A percentile compares a stretch with the other conserved stretches of the same genome.
These are phyloP conservation scores for Candida glucosophila DNA, from an alignment of 1,139 yeast genomes.

Conservation along the genomic window DNA sequence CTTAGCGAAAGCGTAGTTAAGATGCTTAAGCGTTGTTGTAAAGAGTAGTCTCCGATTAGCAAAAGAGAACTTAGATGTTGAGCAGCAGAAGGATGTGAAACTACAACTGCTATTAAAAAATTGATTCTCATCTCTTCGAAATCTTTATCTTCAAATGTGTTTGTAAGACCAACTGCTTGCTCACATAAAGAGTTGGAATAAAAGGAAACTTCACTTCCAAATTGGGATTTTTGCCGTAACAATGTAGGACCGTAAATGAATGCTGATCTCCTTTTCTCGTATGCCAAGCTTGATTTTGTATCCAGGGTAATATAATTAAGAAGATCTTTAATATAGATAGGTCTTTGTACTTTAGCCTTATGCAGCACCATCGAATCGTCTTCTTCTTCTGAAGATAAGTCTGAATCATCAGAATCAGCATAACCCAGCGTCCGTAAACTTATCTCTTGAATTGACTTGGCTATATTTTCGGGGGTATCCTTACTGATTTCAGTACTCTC, in stretches of 20 bases:
- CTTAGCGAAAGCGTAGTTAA: slow-evolving; percentile 49
- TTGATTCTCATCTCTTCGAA: slow-evolving; percentile 45
- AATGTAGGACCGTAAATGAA: slow-evolving; percentile 46
- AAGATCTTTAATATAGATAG: slow-evolving; percentile 58
- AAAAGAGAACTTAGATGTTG: slow-evolving; percentile 33
- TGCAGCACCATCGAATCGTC: slow-evolving; percentile 42
- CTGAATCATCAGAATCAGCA: slow-evolving; percentile 11
- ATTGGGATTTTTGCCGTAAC: slow-evolving; percentile 41
- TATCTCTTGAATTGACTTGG: background rate
- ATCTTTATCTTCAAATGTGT: slow-evolving; percentile 38
- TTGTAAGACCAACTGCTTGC: slow-evolving; percentile 37
- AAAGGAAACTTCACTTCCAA: slow-evolving; percentile 47
- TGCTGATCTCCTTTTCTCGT: slow-evolving; percentile 44
- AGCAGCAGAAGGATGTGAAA: slow-evolving; percentile 34
- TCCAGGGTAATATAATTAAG: slow-evolving; percentile 43
- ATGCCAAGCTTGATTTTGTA: slow-evolving; percentile 33
- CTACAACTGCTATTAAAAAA: slow-evolving; percentile 45
- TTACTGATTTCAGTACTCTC: background rate
- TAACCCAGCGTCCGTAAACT: slow-evolving; percentile 1
- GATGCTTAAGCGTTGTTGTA: slow-evolving; percentile 51
- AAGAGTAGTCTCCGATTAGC: slow-evolving; percentile 54
- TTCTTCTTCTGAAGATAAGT: slow-evolving; percentile 42
- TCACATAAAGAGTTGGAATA: slow-evolving; percentile 41
- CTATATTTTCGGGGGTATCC: slow-evolving; percentile 1
- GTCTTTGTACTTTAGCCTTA: slow-evolving; percentile 32